Conservation (phyloP, 805 yeast genomes). For the Candida dendrica region DNA sequence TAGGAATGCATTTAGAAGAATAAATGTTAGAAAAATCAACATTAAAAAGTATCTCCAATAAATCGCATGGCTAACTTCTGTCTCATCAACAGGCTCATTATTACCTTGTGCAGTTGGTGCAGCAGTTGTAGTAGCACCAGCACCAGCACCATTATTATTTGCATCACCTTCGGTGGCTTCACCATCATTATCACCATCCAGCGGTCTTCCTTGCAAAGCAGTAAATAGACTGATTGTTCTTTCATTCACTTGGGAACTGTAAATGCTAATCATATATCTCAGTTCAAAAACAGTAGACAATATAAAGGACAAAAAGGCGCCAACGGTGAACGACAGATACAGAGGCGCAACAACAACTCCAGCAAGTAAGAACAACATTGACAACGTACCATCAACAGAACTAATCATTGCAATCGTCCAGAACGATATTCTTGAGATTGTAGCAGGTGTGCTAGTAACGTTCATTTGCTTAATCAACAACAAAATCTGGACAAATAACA, state of each 20-base stretch:
- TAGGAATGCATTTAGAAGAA: constrained; percentile 45
- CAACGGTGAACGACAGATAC: constrained; percentile 61
- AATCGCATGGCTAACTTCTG: constrained; percentile 47
- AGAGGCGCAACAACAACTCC: constrained; percentile 48
- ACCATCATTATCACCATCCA: constrained; percentile 23
- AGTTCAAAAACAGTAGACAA: constrained; percentile 70
- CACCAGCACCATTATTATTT: neutral
- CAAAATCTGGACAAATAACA: constrained; percentile 23
- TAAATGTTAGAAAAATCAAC: constrained; percentile 46
- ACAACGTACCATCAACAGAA: constrained; percentile 60
- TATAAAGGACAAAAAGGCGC: constrained; percentile 62
- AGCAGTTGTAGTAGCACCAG: constrained; percentile 13
- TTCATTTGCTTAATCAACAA: constrained; percentile 56
- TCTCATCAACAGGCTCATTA: constrained; percentile 35
- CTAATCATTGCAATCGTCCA: constrained; percentile 60
- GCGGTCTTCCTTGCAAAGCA: constrained; percentile 52
- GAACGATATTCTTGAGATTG: constrained; percentile 65
- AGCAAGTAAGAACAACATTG: constrained; percentile 53
- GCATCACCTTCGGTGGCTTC: constrained; percentile 3
- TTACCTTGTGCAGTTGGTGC: constrained; percentile 15
- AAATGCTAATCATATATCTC: constrained; percentile 62
- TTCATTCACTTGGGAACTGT: constrained; percentile 67
- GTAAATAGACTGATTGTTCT: constrained; percentile 60
- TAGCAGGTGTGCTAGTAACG: constrained; percentile 69
- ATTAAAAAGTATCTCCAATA: constrained; percentile 51